These are phyloP conservation scores for Seminavis robusta DNA, from an alignment of 108 stramenopile species.

Conservation along the genomic window DNA sequence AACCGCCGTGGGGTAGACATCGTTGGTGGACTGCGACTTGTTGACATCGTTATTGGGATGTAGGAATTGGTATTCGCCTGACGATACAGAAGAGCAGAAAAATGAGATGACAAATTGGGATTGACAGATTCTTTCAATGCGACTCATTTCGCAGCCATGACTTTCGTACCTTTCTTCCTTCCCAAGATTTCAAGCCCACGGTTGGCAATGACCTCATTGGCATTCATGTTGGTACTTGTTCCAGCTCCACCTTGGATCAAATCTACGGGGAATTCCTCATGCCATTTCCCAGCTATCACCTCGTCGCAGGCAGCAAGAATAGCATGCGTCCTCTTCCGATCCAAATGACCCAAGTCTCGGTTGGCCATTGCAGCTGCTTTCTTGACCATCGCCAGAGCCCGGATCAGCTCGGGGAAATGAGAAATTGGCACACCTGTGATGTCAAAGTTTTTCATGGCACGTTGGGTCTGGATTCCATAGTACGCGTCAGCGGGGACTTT, in stretches of 20 bases:
- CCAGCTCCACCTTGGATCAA: slow-evolving; percentile 67
- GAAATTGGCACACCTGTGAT: slow-evolving; percentile 58
- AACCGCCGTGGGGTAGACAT: slow-evolving; percentile 60
- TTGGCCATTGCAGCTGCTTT: slow-evolving; percentile 53
- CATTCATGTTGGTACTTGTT: slow-evolving; percentile 74
- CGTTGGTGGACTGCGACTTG: slow-evolving; percentile 54
- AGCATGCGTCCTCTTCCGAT: slow-evolving; percentile 22
- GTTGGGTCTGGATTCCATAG: slow-evolving; percentile 76
- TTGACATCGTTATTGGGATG: slow-evolving; percentile 72
- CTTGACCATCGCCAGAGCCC: slow-evolving; percentile 52
- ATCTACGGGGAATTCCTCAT: slow-evolving; percentile 58
- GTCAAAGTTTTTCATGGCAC: slow-evolving; percentile 60
- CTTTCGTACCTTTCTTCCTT: no score
- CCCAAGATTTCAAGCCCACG: slow-evolving; percentile 59
- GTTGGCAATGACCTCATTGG: slow-evolving; percentile 72
- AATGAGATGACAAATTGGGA: no score
- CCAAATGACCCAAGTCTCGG: slow-evolving; percentile 30
- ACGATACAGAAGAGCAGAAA: no score
- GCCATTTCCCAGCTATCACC: slow-evolving; percentile 47
- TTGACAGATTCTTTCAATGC: no score
- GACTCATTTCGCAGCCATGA: no score
- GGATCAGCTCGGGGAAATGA: slow-evolving; percentile 44
- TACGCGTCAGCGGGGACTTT: slow-evolving; percentile 44
- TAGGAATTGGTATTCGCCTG: slow-evolving; percentile 39
- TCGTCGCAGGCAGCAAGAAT: slow-evolving; percentile 51